Conservation (phyloP, 179 eudicot species). For the Amaranthus tricolor region DNA sequence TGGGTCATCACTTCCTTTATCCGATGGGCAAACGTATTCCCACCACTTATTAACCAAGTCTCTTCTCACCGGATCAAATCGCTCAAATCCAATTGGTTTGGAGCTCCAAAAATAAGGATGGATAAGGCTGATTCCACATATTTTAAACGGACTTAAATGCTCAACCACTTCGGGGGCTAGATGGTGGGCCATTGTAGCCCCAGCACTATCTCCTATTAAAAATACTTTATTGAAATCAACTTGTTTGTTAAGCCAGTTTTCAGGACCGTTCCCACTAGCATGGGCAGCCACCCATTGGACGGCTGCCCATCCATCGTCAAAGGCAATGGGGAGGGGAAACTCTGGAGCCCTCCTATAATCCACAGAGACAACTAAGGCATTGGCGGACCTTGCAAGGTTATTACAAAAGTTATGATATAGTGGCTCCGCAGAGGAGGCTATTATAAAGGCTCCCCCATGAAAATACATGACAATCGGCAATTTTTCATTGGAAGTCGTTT, state of each 20-base stretch:
- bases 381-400: conserved; percentile 25
- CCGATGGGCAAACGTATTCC: conserved; percentile 53
- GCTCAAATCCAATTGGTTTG: conserved; percentile 33
- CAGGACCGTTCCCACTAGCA: conserved; percentile 14
- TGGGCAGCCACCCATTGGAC: conserved; percentile 52
- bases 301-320: conserved; percentile 57
- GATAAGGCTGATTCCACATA: conserved; percentile 32
- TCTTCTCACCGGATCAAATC: conserved; percentile 18
- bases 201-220: conserved; percentile 74
- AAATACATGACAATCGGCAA: conserved; percentile 57
- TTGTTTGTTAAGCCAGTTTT: conserved; percentile 45
- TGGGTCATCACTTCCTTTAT: conserved; percentile 51
- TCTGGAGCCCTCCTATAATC: conserved; percentile 72
- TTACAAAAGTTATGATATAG: conserved; percentile 45
- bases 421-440: conserved; percentile 45
- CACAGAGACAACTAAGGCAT: conserved; percentile 45
- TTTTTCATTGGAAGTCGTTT: conserved; percentile 23
- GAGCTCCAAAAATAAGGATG: conserved; percentile 59
- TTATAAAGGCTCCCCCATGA: conserved; percentile 72
- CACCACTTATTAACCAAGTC: conserved; percentile 52
- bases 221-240: conserved; percentile 46
- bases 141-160: background rate
- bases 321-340: conserved; percentile 53
- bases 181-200: conserved; percentile 53
- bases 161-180: conserved; percentile 33